Evolutionary conservation across 1,139 yeast genomes (phyloP), one percentile per base, ranked within the genome.

Genomic region (Diutina neorugosa): DNA sequence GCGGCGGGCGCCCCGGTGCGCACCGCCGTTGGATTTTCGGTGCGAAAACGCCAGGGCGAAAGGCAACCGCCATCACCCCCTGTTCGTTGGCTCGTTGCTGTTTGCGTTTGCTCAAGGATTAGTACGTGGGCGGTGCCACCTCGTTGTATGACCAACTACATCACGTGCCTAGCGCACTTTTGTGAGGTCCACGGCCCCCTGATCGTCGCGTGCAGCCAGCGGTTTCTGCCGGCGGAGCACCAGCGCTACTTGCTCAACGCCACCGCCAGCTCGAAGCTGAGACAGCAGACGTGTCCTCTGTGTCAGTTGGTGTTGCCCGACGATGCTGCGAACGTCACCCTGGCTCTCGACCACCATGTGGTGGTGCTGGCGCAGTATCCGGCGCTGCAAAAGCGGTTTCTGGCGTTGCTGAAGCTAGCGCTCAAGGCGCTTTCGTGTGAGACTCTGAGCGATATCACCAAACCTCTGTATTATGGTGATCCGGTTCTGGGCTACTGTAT

Each of bases 171-270:
- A 55, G 86, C 90, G 0, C 96, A 87, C 62, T 88, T 87, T 64
- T 88, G 96, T 66, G 96, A 88, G 66, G 74, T 84, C 37, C 96
- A 88, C 63, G 96, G 96, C 0, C 96, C 96, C 0, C 75, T 84
- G 18, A 77, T 84, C 51, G 74, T 88, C n/a, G 67, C 84, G 61
- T 86, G 91, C 60, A 85, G 95, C 0, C 93, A 86, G 61, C 59
- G 49, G 20, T 54, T 55, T 34, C 54, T 53, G 4, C 25, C 43
- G 18, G 40, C 34, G 21, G 21, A 8, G 11, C 23, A 46, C 40
- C 37, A 46, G 3, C 19, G 37, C 41, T 34, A 46, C 16, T 18
- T 46, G n/a, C 37, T 46, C 21, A 34, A 46, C 40, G 21, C 20
- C 11, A n/a, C 16, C 21, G 40, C 40, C 19, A 18, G 19, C 59